These are phyloP conservation scores for Xylaria bambusicola DNA, from an alignment of 495 filamentous ascomycete genomes.

Conservation along the genomic window DNA sequence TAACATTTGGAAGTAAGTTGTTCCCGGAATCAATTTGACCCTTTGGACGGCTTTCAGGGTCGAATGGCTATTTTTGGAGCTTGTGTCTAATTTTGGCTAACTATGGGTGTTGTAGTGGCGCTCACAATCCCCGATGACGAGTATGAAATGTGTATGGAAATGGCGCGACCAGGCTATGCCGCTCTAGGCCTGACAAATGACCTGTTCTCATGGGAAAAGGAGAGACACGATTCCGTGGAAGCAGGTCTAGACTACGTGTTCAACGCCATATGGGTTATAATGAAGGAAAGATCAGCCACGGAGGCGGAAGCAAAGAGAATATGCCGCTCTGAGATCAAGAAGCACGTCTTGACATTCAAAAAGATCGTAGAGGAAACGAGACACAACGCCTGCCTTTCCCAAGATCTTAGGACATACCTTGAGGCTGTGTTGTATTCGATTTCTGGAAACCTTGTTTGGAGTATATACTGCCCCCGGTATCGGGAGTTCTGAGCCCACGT, in stretches of 20 bases:
- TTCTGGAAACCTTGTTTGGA: constrained; percentile 37
- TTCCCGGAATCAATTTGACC: no score
- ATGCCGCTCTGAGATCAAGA: constrained; percentile 18
- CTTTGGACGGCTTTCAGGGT: no score
- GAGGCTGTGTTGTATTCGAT: constrained; percentile 29
- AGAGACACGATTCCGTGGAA: constrained; percentile 24
- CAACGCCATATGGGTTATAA: constrained; percentile 43
- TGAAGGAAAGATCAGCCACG: constrained; percentile 29
- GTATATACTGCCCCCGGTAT: constrained; percentile 36
- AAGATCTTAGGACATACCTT: constrained; percentile 23
- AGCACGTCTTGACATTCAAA: not conserved
- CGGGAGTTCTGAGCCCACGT: not conserved
- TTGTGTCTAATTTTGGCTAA: no score
- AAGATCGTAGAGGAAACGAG: constrained; percentile 4
- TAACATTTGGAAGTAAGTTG: constrained; percentile 15
- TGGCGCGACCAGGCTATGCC: constrained; percentile 28
- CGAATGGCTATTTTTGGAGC: no score
- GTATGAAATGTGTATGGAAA: constrained; percentile 18
- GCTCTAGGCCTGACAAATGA: constrained; percentile 37
- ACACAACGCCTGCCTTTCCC: constrained; percentile 1
- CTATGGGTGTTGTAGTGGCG: not conserved
- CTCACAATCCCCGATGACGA: constrained; percentile 18
- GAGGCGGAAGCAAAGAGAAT: constrained; percentile 31
- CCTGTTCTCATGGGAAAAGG: constrained; percentile 36
- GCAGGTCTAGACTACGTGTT: constrained; percentile 27